phyloP scores from a whole-genome alignment of 2,329 filamentous ascomycete genomes.

The Alternaria solani region DNA sequence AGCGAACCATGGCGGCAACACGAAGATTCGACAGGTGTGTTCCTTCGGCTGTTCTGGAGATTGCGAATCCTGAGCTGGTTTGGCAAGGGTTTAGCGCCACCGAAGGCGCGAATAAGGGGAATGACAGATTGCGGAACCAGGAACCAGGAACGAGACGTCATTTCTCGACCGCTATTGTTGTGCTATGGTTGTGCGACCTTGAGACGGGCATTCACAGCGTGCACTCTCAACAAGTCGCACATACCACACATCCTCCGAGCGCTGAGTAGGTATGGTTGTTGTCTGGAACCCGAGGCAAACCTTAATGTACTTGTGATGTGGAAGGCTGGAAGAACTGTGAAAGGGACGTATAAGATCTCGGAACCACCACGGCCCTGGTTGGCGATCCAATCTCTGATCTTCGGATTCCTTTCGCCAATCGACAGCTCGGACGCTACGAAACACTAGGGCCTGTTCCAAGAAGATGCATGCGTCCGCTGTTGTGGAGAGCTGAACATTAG shows the following conservation, averaged over 20 bases:
- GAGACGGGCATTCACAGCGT: neutral
- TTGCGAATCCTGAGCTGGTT: conserved; percentile 11
- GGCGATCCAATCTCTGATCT: conserved; percentile 24
- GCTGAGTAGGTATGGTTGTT: neutral
- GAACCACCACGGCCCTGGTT: conserved; percentile 14
- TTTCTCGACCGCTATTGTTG: neutral
- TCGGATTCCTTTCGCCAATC: conserved; percentile 31
- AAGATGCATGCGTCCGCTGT: conserved; percentile 16
- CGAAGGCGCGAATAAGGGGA: conserved; percentile 7
- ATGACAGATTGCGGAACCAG: conserved; percentile 4
- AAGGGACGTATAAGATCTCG: conserved; percentile 3
- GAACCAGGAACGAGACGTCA: neutral
- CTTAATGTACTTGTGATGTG: neutral
- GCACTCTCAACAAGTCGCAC: neutral
- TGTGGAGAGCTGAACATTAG: conserved; percentile 27
- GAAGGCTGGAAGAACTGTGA: conserved; percentile 12
- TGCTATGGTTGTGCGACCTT: conserved; percentile 5
- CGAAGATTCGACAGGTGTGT: conserved; percentile 16
- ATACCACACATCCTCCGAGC: neutral
- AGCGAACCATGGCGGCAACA: conserved; percentile 2
- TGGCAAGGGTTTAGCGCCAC: conserved; percentile 13
- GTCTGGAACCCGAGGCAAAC: neutral
- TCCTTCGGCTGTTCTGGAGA: conserved; percentile 18
- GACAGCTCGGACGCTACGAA: conserved; percentile 22
- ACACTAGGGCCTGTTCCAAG: neutral